Conservation (phyloP, 148 eudicot genomes). For the Rheum nobile region DNA sequence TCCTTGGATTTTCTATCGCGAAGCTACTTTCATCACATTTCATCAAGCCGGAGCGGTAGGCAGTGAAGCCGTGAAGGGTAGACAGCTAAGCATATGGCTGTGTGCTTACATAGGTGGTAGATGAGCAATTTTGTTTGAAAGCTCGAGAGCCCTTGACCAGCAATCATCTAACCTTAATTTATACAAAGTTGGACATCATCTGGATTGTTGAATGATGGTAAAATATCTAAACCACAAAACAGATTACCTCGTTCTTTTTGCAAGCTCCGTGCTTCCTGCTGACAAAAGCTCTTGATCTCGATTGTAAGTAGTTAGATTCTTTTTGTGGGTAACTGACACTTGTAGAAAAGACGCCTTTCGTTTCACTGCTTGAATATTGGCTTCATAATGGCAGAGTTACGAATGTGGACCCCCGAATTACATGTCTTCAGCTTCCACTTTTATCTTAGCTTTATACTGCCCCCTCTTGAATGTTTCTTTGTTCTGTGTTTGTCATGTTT, state of each 20-base stretch:
- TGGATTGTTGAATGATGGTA: conserved; percentile 1
- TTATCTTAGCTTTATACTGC: not conserved
- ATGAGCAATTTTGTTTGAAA: conserved; percentile 3
- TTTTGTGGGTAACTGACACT: not conserved
- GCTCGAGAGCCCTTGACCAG: not conserved
- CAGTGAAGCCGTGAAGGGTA: not conserved
- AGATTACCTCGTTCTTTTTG: not conserved
- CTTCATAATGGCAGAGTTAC: not conserved
- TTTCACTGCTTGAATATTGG: not conserved
- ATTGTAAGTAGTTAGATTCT: not conserved
- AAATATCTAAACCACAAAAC: not conserved
- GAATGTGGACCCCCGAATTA: not conserved
- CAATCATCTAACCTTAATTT: conserved; percentile 4
- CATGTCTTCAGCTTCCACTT: not conserved
- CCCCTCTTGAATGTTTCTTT: not conserved
- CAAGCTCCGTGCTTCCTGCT: not conserved
- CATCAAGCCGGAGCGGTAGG: conserved; percentile 20
- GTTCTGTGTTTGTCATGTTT: not conserved
- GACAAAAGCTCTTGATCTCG: not conserved
- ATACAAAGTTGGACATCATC: conserved; percentile 1
- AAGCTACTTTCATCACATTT: conserved; percentile 30
- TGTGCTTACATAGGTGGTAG: conserved; percentile 3
- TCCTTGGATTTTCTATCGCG: conserved; percentile 24
- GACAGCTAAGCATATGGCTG: not conserved
- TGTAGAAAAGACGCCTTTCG: not conserved